Percentiles rank a stretch among this genome's conserved stretches.
phyloP scores from a whole-genome alignment of 176 grass and related monocot species.

The Oryza punctata region DNA sequence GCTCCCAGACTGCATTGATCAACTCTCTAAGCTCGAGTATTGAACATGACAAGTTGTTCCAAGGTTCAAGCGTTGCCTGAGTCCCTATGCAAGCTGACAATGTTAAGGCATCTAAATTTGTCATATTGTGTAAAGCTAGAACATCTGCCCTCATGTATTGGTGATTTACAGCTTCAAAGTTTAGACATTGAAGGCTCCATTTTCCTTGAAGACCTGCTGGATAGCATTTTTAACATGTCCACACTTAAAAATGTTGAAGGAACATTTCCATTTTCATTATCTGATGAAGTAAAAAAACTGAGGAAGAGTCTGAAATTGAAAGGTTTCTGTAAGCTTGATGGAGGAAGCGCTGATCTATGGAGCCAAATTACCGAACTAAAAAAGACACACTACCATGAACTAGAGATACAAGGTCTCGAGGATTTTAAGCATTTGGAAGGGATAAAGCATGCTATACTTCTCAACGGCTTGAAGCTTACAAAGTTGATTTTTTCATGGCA shows the following conservation, averaged over 20 bases:
- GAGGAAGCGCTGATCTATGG: neutral
- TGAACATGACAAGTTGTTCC: conserved; percentile 9
- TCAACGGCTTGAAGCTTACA: neutral
- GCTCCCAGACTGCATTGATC: conserved; percentile 32
- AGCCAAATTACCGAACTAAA: neutral
- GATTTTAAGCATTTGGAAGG: neutral
- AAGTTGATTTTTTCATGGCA: neutral
- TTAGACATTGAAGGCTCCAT: neutral
- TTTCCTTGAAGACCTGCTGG: neutral
- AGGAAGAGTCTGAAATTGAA: neutral
- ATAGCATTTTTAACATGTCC: neutral
- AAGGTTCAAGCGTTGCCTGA: neutral
- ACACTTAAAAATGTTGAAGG: neutral
- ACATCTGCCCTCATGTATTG: neutral
- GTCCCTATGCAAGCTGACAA: neutral
- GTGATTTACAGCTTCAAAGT: neutral
- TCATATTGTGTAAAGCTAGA: neutral
- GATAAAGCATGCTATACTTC: neutral
- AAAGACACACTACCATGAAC: neutral
- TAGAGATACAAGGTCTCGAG: neutral
- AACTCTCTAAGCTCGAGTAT: conserved; percentile 33
- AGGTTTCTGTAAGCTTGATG: neutral
- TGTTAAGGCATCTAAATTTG: neutral
- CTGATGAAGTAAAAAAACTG: neutral
- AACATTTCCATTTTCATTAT: accelerated